phyloP scores from a whole-genome alignment of 176 grass and related monocot species.

The Zea luxurians region DNA sequence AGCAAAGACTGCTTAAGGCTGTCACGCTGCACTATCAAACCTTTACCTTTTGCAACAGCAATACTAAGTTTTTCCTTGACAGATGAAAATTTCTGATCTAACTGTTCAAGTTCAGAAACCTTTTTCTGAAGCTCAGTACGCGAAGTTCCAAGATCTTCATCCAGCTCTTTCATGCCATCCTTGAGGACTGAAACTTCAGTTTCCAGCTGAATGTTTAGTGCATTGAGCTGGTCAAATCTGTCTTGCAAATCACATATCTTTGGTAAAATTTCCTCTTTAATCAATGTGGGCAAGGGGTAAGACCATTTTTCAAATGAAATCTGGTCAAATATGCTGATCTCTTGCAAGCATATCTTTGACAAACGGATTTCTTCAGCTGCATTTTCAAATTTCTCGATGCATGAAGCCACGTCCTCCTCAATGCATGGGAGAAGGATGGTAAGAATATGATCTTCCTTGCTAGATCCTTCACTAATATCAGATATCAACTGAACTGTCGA shows the following conservation, averaged over 20 bases:
- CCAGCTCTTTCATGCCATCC: conserved; percentile 58
- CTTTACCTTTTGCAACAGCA: conserved; percentile 97
- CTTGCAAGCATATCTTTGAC: conserved; percentile 78
- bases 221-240: conserved; percentile 60
- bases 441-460: conserved; percentile 52
- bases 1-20: conserved; percentile 82
- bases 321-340: conserved; percentile 51
- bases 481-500: conserved; percentile 10
- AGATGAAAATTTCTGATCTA: conserved; percentile 82
- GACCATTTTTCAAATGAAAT: conserved; percentile 69
- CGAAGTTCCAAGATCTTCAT: conserved; percentile 54
- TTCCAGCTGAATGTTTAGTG: conserved; percentile 68
- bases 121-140: conserved; percentile 57
- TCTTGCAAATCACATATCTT: conserved; percentile 52
- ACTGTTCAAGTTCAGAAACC: conserved; percentile 71
- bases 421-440: conserved; percentile 62
- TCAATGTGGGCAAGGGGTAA: conserved; percentile 58
- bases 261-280: conserved; percentile 63
- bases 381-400: conserved; percentile 65
- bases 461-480: conserved; percentile 38
- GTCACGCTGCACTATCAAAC: conserved; percentile 88
- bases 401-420: conserved; percentile 62
- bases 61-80: conserved; percentile 92
- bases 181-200: conserved; percentile 68
- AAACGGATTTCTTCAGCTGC: conserved; percentile 58